Conservation (phyloP, 148 eudicot genomes). For the Heliamphora exappendiculata region DNA sequence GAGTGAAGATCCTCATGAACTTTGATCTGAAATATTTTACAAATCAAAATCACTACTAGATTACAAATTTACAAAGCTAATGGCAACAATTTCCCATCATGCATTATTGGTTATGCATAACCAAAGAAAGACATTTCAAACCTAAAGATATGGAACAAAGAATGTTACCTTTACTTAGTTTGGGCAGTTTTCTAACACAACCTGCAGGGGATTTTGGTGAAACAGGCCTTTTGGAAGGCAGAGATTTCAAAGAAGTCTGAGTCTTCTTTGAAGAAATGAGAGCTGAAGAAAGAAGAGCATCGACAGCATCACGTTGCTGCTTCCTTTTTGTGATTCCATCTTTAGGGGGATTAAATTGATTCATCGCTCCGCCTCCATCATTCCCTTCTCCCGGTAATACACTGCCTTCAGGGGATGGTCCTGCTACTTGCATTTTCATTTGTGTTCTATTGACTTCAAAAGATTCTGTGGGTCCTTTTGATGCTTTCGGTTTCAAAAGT, state of each 20-base stretch:
- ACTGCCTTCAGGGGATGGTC: slow-evolving; percentile 20
- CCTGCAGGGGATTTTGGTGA: slow-evolving; percentile 28
- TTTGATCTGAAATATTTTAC: background rate
- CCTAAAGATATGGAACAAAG: slow-evolving; percentile 11
- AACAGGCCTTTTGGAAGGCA: slow-evolving; percentile 45
- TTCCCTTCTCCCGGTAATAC: slow-evolving; percentile 24
- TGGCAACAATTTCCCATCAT: background rate
- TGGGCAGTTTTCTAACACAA: slow-evolving; percentile 32
- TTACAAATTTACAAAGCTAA: slow-evolving; percentile 4
- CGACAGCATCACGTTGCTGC: slow-evolving; percentile 88
- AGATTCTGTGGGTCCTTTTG: slow-evolving; percentile 16
- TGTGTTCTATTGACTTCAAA: slow-evolving; percentile 19
- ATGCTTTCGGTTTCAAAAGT: slow-evolving; percentile 15
- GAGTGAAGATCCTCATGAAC: background rate
- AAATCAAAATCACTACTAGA: background rate
- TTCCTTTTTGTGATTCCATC: slow-evolving; percentile 52
- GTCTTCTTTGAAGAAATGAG: slow-evolving; percentile 82
- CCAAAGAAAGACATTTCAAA: background rate
- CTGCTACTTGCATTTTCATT: slow-evolving; percentile 21
- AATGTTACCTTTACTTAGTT: slow-evolving; percentile 43
- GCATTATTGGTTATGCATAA: background rate
- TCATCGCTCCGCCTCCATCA: slow-evolving; percentile 26
- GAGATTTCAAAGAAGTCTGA: slow-evolving; percentile 32
- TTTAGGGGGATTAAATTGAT: slow-evolving; percentile 31
- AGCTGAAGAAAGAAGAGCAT: slow-evolving; percentile 91